These are phyloP conservation scores for Fusarium virguliforme DNA, from an alignment of 2,329 filamentous ascomycete genomes.

Conservation along the genomic window DNA sequence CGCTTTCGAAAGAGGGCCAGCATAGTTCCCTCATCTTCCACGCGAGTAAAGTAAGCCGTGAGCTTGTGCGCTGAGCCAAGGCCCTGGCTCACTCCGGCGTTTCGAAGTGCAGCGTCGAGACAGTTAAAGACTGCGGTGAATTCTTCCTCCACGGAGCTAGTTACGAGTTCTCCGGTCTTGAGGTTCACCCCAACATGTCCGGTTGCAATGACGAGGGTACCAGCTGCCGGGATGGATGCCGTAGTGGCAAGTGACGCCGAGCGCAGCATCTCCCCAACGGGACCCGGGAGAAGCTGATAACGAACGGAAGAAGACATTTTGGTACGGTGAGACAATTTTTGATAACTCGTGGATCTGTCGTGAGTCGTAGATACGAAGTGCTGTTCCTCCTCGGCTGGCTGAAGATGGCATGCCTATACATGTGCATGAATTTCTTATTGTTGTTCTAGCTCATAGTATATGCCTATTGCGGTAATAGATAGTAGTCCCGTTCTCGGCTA, in stretches of 20 bases:
- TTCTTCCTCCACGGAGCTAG: slow-evolving; percentile 26
- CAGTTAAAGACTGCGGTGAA: slow-evolving; percentile 40
- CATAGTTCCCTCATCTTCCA: slow-evolving; percentile 35
- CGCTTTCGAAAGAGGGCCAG: slow-evolving; percentile 3
- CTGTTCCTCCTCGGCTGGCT: not conserved
- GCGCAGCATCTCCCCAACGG: slow-evolving; percentile 31
- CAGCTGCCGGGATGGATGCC: slow-evolving; percentile 22
- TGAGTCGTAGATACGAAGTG: not conserved
- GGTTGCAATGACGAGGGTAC: slow-evolving; percentile 21
- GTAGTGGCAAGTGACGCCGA: slow-evolving; percentile 33
- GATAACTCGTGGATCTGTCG: not conserved
- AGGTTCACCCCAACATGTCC: slow-evolving; percentile 32
- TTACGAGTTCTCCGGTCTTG: slow-evolving; percentile 35
- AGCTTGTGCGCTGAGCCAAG: slow-evolving; percentile 36
- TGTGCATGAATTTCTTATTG: not conserved
- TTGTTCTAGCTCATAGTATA: not conserved
- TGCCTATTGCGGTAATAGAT: slow-evolving; percentile 11
- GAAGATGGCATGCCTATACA: not conserved
- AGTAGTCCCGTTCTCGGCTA: slow-evolving; percentile 1
- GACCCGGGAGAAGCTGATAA: slow-evolving; percentile 28
- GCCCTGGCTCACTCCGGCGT: slow-evolving; percentile 32
- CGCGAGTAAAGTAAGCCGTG: slow-evolving; percentile 34
- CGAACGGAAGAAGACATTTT: slow-evolving; percentile 15
- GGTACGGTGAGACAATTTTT: not conserved
- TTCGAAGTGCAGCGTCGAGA: slow-evolving; percentile 36